A percentile compares a stretch with the other conserved stretches of the same genome.
Conservation (phyloP, 371 early-diverging fungal genomes). For the Phascolomyces articulosus region DNA sequence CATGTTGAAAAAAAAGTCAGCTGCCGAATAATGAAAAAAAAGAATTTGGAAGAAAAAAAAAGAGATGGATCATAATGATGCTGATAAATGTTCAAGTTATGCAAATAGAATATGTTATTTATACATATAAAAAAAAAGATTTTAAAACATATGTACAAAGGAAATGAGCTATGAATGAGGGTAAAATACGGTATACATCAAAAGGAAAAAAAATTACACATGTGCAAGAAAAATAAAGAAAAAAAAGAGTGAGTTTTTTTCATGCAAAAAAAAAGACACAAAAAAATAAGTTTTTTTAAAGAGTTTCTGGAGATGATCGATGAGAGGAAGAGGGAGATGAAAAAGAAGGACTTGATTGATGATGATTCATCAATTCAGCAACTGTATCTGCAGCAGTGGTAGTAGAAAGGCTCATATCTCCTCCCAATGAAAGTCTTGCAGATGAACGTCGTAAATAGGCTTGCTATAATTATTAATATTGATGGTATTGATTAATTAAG, state of each 20-base stretch:
- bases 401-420: background rate
- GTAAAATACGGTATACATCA: no score
- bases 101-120: no score
- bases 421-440: conserved; percentile 8
- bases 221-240: background rate
- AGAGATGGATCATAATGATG: background rate
- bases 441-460: conserved; percentile 17
- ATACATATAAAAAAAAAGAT: no score
- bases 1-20: no score
- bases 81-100: no score
- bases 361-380: conserved; percentile 3
- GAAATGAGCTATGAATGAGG: no score
- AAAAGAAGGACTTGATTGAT: background rate
- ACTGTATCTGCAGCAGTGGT: conserved; percentile 14
- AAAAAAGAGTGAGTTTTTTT: no score
- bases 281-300: background rate
- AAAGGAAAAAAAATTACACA: no score
- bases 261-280: background rate
- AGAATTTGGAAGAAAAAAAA: background rate
- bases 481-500: background rate
- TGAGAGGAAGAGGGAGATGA: background rate
- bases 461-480: conserved; percentile 6
- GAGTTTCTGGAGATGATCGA: background rate
- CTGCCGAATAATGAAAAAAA: no score
- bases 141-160: no score